Conservation (phyloP, 345 rosid species). For the Lepidium didymum region DNA sequence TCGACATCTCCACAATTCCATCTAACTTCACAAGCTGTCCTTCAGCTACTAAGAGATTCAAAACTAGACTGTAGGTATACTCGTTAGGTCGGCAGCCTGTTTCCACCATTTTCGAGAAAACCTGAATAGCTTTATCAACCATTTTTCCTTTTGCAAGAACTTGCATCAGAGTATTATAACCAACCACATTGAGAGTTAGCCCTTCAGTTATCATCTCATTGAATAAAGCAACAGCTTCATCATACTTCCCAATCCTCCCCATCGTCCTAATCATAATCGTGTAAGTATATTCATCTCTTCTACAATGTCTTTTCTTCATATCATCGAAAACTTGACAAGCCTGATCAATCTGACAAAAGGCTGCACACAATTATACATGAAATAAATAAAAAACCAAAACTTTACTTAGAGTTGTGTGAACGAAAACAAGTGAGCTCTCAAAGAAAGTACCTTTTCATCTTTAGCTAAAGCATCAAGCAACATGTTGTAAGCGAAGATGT, state of each 20-base stretch:
- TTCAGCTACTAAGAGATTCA: slow-evolving; percentile 51
- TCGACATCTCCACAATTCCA: slow-evolving; percentile 56
- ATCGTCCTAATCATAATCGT: slow-evolving; percentile 80
- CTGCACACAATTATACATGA: slow-evolving; percentile 67
- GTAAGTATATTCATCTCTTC: slow-evolving; percentile 69
- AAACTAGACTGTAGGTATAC: slow-evolving; percentile 55
- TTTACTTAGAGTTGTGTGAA: neutral
- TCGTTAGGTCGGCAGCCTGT: slow-evolving; percentile 55
- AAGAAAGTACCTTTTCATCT: slow-evolving; percentile 54
- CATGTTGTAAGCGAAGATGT: slow-evolving; percentile 82
- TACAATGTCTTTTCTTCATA: slow-evolving; percentile 63
- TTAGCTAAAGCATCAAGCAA: slow-evolving; percentile 79
- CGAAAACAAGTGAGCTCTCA: neutral
- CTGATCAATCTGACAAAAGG: slow-evolving; percentile 61
- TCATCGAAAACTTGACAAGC: slow-evolving; percentile 67
- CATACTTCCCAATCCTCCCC: slow-evolving; percentile 61
- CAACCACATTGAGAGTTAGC: slow-evolving; percentile 45
- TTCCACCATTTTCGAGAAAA: slow-evolving; percentile 72
- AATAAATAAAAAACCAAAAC: neutral
- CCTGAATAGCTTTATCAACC: slow-evolving; percentile 64
- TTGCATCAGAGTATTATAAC: slow-evolving; percentile 73
- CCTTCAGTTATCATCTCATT: slow-evolving; percentile 65
- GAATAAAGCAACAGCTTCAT: slow-evolving; percentile 52
- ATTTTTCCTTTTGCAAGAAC: slow-evolving; percentile 55
- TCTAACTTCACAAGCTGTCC: slow-evolving; percentile 65